A percentile compares a stretch with the other conserved stretches of the same genome.
These are phyloP conservation scores for Aspergillus asperescens DNA, from an alignment of 495 filamentous ascomycete genomes.

Conservation along the genomic window DNA sequence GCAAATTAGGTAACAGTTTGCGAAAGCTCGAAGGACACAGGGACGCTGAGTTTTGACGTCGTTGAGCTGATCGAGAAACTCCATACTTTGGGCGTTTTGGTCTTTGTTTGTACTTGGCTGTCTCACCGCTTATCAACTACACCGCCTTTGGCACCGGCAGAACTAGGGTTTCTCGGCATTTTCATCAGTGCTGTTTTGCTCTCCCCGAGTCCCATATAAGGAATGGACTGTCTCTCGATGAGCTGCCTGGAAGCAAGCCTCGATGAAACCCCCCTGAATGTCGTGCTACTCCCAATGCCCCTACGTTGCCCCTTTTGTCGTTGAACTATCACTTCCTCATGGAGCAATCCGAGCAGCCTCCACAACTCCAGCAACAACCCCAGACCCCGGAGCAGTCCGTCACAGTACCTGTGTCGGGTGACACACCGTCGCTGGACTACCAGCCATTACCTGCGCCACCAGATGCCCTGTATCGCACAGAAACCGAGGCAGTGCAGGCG, in stretches of 20 bases:
- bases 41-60: neutral
- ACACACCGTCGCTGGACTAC: neutral
- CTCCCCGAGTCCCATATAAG: neutral
- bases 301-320: neutral
- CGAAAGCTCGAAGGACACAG: neutral
- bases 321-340: neutral
- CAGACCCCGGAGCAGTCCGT: neutral
- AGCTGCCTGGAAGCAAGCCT: neutral
- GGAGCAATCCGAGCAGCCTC: neutral
- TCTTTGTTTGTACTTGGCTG: neutral
- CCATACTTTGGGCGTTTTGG: too few species aligned
- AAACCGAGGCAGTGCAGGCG: constrained; percentile 9
- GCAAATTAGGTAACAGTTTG: neutral
- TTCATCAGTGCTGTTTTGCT: neutral
- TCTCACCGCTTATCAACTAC: neutral
- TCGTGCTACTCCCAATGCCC: neutral
- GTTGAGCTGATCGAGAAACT: neutral
- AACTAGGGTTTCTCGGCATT: neutral
- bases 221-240: neutral
- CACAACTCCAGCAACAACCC: neutral
- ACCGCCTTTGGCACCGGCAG: neutral
- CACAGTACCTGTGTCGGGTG: neutral
- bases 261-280: neutral
- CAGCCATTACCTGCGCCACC: constrained; percentile 6
- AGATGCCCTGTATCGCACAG: constrained; percentile 5